A percentile compares a stretch with the other conserved stretches of the same genome.
phyloP scores from a whole-genome alignment of 345 rosid species.

The Physaria fendleri region DNA sequence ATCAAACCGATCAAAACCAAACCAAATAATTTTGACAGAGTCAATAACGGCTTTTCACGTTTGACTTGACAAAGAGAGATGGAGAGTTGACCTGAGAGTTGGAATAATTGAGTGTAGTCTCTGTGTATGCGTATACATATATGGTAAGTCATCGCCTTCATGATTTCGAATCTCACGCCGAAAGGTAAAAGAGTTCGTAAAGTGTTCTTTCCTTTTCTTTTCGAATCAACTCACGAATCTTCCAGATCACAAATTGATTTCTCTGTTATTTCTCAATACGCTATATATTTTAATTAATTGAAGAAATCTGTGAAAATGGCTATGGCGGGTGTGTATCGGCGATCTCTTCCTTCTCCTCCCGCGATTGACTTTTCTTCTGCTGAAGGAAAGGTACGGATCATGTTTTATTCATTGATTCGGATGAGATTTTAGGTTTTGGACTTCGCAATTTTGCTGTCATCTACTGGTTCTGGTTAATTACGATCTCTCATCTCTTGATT shows the following conservation, averaged over 20 bases:
- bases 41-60: conserved; percentile 12
- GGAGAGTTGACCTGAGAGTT: conserved; percentile 6
- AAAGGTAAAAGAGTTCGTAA: background rate
- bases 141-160: background rate
- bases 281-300: background rate
- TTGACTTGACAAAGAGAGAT: background rate
- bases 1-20: background rate
- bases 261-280: background rate
- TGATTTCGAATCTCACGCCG: conserved; percentile 1
- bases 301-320: conserved; percentile 25
- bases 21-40: background rate
- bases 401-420: background rate
- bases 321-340: conserved; percentile 42
- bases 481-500: background rate
- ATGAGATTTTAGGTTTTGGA: background rate
- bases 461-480: background rate
- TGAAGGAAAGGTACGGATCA: conserved; percentile 40
- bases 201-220: too few species aligned
- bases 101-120: conserved; percentile 7
- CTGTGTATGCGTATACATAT: background rate
- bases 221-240: conserved; percentile 7
- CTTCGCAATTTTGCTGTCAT: too few species aligned
- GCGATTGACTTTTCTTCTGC: conserved; percentile 57
- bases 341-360: conserved; percentile 57
- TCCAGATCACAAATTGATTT: background rate